Evolutionary conservation across 768 basidiomycete species (phyloP), one percentile per base, ranked within the genome.

Genomic region (Termitomyces sp.): DNA sequence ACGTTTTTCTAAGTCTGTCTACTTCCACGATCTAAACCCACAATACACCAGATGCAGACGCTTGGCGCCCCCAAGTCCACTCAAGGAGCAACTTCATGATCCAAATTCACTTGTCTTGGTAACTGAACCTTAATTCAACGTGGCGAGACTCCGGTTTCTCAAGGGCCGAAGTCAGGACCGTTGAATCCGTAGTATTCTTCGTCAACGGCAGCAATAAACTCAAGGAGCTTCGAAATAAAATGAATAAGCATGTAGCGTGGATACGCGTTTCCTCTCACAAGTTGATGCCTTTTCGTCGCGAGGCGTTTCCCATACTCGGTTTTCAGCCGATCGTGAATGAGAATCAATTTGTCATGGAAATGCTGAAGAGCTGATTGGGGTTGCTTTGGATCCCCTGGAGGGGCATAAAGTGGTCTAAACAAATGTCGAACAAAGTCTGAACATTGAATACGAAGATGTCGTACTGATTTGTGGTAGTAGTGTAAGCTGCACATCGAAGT

Each of bases 311-410:
- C 94, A 3, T 79, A 78, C 9, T 76, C 80, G 0, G 93, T 96
- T 75, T 95, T 95, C 61, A 95, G 82, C 61, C 83, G 76, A 48
- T 83, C 84, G 42, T 75, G 78, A 58, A 96, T 89, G 57, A 84
- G 81, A 30, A 95, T 70, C 36, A 96, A 78, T 71, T 95, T 96
- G 65, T 93, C 91, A 63, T 93, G 74, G 68, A 95, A 96, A 67
- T 96, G 94, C 58, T 84, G 81, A 30, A 94, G 84, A 5, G 91
- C 86, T 0, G 86, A 85, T 30, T 71, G 65, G 4, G 71, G 66
- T 22, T 70, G 65, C 16, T 71, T 74, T 51, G 80, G 72, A 64
- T 86, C 79, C 44, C 74, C 79, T 48, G 74, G 58, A 3, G 85
- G 82, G 54, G 77, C 72, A 67, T 82, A 75, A 22, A 81, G 73